These are phyloP conservation scores for Apophysomyces variabilis DNA, from an alignment of 371 early-diverging fungal genomes.

Conservation along the genomic window DNA sequence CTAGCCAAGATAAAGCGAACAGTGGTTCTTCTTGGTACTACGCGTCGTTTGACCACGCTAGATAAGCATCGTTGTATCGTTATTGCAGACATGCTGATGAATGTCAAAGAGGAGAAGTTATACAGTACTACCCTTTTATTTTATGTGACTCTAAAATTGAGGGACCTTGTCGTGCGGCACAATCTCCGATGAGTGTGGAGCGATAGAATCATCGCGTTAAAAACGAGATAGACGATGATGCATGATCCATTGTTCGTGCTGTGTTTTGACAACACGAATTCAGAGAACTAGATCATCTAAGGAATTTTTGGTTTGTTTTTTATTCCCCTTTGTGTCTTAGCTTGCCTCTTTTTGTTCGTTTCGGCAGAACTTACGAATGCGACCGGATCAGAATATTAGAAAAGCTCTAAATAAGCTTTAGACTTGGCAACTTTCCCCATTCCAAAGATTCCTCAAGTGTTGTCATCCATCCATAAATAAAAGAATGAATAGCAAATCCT, in stretches of 20 bases:
- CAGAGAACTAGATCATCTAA: too few species aligned
- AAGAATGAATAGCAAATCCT: not conserved
- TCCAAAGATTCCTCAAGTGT: slow-evolving; percentile 4
- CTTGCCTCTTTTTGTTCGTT: too few species aligned
- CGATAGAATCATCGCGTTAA: too few species aligned
- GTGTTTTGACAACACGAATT: too few species aligned
- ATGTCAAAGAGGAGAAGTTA: not conserved
- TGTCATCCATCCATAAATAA: not conserved
- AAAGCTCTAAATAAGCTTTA: not conserved
- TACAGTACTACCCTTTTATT: not conserved
- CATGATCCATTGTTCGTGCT: too few species aligned
- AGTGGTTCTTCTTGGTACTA: not conserved
- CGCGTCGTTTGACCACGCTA: not conserved
- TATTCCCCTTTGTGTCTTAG: too few species aligned
- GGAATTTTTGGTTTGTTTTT: too few species aligned
- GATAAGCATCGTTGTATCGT: not conserved
- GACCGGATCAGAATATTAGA: not conserved
- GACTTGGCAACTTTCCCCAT: not conserved
- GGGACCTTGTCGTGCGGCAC: not conserved
- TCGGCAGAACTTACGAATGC: not conserved
- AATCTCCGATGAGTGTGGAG: not conserved
- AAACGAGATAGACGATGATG: too few species aligned
- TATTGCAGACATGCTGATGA: not conserved
- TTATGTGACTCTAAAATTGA: not conserved
- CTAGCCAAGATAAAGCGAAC: not conserved